These are phyloP conservation scores for Isabelozyma rhagii DNA, from an alignment of 805 yeast genomes.

Conservation along the genomic window DNA sequence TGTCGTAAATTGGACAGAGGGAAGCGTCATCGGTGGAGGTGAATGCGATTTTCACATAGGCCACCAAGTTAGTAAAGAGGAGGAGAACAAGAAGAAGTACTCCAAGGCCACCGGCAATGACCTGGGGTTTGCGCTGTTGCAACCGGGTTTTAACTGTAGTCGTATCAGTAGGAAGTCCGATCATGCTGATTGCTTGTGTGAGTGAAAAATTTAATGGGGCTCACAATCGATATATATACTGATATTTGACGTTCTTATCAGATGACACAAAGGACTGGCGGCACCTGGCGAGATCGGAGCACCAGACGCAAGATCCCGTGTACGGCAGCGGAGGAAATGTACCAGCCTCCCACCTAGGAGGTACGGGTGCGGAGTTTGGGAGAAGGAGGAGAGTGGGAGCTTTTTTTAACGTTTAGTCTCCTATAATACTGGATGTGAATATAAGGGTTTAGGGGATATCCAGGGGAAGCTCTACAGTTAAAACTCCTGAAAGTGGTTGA, in stretches of 20 bases:
- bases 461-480: too few species aligned
- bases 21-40: slow-evolving; percentile 9
- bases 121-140: slow-evolving; percentile 1
- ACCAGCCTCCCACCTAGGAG: not conserved
- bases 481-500: too few species aligned
- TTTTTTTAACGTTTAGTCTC: too few species aligned
- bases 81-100: slow-evolving; percentile 7
- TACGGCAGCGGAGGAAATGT: not conserved
- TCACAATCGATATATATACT: too few species aligned
- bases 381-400: too few species aligned
- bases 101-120: not conserved
- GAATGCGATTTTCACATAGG: slow-evolving; percentile 10
- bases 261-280: too few species aligned
- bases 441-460: too few species aligned
- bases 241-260: too few species aligned
- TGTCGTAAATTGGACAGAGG: slow-evolving; percentile 23
- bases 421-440: too few species aligned
- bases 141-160: not conserved
- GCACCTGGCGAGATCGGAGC: not conserved
- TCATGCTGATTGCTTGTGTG: slow-evolving; percentile 1
- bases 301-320: not conserved
- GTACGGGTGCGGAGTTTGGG: not conserved
- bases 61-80: slow-evolving; percentile 13
- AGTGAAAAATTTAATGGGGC: not conserved
- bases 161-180: slow-evolving; percentile 4